Evolutionary conservation across 2,329 filamentous ascomycete species (phyloP), one percentile per base, ranked within the genome.

Genomic region (Xylariaceae sp.): DNA sequence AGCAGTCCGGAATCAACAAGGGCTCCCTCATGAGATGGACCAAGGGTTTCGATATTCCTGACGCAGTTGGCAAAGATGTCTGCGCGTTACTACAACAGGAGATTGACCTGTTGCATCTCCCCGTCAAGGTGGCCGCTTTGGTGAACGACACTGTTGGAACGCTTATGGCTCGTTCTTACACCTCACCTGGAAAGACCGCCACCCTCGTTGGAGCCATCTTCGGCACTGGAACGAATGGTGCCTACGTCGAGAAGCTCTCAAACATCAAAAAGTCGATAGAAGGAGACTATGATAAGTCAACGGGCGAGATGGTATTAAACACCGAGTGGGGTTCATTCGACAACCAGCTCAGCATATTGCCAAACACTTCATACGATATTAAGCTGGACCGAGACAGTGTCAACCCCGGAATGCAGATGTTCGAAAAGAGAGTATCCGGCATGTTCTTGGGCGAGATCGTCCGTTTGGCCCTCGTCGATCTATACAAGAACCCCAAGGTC

Each of bases 291-390:
- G 91, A 97, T 74, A 80, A 80, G 53, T 86, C 85, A 7, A 95
- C 92, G 0, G 92, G 92, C 55, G 86, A 95, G 68, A 99, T 99
- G 94, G 91, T 99, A 60, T 84, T 99, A 76, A 99, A 99, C 77
- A 93, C 90, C 0, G 94, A 99, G 77, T 99, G 94, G 94, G 94
- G 94, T 63, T 96, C 91, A 59, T 99, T 99, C 70, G 94, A 99
- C 76, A 97, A 97, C 77, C 84, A 89, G 67, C 85, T 97, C 65
- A 90, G 88, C 67, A 89, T 96, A 17, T 81, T 99, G 47, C 94
- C 93, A 51, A 88, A 86, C 68, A 97, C 93, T 0, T 78, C 84
- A 0, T 97, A 91, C 77, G 94, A 99, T 72, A 77, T 80, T 53
- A 82, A 85, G 59, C 81, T 99, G 23, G 93, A 99, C 74, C 77